Conservation (phyloP, 768 basidiomycete species). For the Crepidotus variabilis region DNA sequence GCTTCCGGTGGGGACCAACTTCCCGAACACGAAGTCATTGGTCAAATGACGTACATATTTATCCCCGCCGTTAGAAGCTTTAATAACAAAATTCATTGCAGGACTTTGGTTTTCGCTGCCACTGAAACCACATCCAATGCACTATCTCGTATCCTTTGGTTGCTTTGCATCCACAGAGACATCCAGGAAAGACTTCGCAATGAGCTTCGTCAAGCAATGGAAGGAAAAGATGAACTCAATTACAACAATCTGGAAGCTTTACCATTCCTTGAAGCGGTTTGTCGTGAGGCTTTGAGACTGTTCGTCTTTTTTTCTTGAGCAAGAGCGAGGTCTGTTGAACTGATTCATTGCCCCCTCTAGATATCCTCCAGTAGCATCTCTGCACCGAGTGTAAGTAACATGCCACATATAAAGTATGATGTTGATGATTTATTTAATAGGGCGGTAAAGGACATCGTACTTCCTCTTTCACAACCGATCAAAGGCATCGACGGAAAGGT, state of each 20-base stretch:
- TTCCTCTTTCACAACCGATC: constrained; percentile 44
- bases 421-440: constrained; percentile 4
- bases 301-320: background rate
- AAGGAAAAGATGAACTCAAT: constrained; percentile 18
- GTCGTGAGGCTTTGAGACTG: constrained; percentile 28
- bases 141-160: constrained; percentile 19
- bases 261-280: constrained; percentile 30
- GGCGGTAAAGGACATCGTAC: constrained; percentile 16
- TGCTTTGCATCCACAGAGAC: constrained; percentile 21
- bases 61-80: background rate
- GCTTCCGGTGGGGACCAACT: constrained; percentile 16
- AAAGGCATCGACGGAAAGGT: constrained; percentile 28
- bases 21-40: constrained; percentile 15
- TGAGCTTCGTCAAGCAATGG: constrained; percentile 21
- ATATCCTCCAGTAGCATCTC: background rate
- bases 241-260: constrained; percentile 26
- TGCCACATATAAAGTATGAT: background rate
- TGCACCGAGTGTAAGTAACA: background rate
- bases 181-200: constrained; percentile 27
- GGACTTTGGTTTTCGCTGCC: constrained; percentile 21
- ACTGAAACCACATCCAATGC: constrained; percentile 26
- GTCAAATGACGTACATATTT: background rate
- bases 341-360: background rate
- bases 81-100: constrained; percentile 2
- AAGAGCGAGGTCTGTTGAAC: background rate